phyloP scores from a whole-genome alignment of 2,329 filamentous ascomycete species.

The Orbilia ellipsospora region DNA sequence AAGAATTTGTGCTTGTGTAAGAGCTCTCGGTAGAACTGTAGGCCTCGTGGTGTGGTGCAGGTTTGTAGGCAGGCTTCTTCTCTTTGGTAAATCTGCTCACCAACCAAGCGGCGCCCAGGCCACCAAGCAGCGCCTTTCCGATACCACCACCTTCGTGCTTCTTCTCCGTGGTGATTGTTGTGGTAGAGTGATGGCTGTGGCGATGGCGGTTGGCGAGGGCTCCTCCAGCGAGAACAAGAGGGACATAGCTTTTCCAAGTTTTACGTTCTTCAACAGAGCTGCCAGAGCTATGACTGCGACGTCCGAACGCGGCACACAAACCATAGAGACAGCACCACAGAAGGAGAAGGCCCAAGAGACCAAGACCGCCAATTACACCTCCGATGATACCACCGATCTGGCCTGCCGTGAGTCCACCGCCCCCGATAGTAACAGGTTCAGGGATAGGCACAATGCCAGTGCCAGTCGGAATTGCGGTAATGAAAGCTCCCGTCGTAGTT shows the following conservation, averaged over 20 bases:
- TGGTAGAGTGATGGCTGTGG: conserved; percentile 43
- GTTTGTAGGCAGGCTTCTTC: conserved; percentile 41
- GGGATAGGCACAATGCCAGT: conserved; percentile 37
- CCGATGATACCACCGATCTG: conserved; percentile 55
- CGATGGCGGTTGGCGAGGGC: conserved; percentile 41
- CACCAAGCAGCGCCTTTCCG: conserved; percentile 43
- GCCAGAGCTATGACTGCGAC: conserved; percentile 14
- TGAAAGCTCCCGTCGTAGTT: conserved; percentile 50
- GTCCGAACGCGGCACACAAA: conserved; percentile 36
- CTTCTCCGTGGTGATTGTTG: conserved; percentile 48
- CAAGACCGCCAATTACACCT: conserved; percentile 52
- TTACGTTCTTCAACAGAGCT: conserved; percentile 30
- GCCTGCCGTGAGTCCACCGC: conserved; percentile 47
- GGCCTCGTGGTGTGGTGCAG: conserved; percentile 38
- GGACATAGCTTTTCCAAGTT: conserved; percentile 48
- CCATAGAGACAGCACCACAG: conserved; percentile 54
- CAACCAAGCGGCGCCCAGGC: conserved; percentile 46
- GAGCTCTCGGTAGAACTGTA: conserved; percentile 27
- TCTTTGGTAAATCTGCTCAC: conserved; percentile 29
- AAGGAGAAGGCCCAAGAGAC: conserved; percentile 49
- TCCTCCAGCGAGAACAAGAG: conserved; percentile 43
- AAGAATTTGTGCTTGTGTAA: conserved; percentile 41
- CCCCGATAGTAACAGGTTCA: conserved; percentile 36
- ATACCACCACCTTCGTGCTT: conserved; percentile 20
- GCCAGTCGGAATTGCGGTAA: conserved; percentile 44